Evolutionary conservation across 2,329 filamentous ascomycete genomes (phyloP).

Genomic region (Penicillium griseofulvum): DNA sequence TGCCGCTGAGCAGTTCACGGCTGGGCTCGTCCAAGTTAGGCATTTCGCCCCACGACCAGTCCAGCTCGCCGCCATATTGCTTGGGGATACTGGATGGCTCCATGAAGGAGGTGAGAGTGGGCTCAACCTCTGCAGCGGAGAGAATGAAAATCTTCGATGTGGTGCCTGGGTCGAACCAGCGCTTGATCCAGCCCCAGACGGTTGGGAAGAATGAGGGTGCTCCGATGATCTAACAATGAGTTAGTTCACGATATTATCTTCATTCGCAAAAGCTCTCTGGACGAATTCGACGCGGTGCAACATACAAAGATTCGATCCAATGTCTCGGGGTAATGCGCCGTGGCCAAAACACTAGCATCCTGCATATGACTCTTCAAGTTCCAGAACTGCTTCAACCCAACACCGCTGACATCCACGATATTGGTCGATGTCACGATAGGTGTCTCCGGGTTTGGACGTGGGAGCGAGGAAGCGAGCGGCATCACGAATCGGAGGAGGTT

Average conservation of each 20-base stretch:
- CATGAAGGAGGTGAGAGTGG: slow-evolving; percentile 78
- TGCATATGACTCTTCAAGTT: slow-evolving; percentile 93
- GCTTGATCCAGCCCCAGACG: slow-evolving; percentile 89
- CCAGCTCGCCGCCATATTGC: slow-evolving; percentile 81
- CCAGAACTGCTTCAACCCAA: slow-evolving; percentile 93
- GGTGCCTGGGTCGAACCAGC: slow-evolving; percentile 92
- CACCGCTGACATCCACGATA: slow-evolving; percentile 87
- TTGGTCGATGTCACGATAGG: slow-evolving; percentile 91
- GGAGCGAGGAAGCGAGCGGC: slow-evolving; percentile 76
- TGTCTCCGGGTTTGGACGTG: slow-evolving; percentile 71
- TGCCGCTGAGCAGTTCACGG: slow-evolving; percentile 30
- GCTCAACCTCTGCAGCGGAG: slow-evolving; percentile 66
- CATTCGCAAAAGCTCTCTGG: too few species aligned
- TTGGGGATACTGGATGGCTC: slow-evolving; percentile 80
- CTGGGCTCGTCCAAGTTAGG: slow-evolving; percentile 64
- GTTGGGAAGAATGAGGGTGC: slow-evolving; percentile 89
- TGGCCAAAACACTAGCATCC: slow-evolving; percentile 81
- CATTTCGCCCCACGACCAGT: slow-evolving; percentile 75
- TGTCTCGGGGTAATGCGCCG: slow-evolving; percentile 92
- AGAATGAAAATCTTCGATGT: slow-evolving; percentile 96
- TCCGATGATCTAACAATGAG: slow-evolving; percentile 65
- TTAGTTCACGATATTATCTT: not conserved
- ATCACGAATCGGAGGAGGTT: slow-evolving; percentile 84
- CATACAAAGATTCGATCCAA: slow-evolving; percentile 73
- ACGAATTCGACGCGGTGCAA: not conserved